Evolutionary conservation across 331 rosid species (phyloP).

Genomic region (Dryas integrifolia): DNA sequence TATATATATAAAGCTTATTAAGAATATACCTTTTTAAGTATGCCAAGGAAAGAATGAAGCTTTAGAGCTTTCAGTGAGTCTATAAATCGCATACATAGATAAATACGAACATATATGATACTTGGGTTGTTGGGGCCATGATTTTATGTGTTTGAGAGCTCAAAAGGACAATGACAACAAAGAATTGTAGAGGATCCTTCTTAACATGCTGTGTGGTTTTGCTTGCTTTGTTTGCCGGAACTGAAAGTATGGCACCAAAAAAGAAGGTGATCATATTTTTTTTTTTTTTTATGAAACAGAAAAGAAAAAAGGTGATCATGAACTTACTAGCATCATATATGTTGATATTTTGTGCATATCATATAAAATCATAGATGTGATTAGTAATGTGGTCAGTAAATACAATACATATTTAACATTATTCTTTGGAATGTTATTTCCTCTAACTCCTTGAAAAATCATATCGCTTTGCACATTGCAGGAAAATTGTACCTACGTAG

Average conservation of each 20-base stretch:
- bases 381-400: too few relatives aligned
- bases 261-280: conserved; percentile 22
- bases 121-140: neutral
- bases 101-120: neutral
- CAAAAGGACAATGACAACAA: conserved; percentile 15
- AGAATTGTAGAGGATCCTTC: conserved; percentile 18
- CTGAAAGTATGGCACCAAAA: conserved; percentile 37
- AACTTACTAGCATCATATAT: neutral
- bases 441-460: too few relatives aligned
- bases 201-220: conserved; percentile 33
- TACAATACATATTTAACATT: neutral
- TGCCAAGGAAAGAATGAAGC: conserved; percentile 52
- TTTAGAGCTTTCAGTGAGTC: neutral
- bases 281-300: too few relatives aligned
- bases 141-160: conserved; percentile 4
- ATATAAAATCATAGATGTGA: too few relatives aligned
- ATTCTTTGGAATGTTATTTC: too few relatives aligned
- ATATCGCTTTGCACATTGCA: conserved; percentile 2
- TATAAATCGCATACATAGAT: conserved; percentile 5
- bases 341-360: too few relatives aligned
- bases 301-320: conserved; percentile 28
- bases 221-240: conserved; percentile 36
- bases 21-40: conserved; percentile 42
- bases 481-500: conserved; percentile 61
- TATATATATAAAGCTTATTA: neutral